Base-by-base conservation (phyloP, 148 eudicot species). In the Vaccinium macrocarpon region DNA sequence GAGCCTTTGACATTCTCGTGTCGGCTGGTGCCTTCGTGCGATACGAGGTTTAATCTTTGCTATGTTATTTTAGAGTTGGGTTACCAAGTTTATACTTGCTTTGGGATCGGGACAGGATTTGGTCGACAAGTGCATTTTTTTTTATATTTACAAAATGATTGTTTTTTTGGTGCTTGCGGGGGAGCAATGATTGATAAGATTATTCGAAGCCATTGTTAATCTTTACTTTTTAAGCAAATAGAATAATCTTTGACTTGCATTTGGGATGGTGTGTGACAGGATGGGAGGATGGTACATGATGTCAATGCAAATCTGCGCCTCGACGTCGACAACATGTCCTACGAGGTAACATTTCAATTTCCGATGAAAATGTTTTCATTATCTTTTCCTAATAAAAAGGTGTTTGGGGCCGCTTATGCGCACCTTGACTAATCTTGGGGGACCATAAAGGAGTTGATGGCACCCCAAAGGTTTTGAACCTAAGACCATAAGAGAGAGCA, bases 281-380 rank as follows among this genome's bases (percentile, higher is more conserved):
- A 27, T 23, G 74, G 38, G 15, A 13, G 15, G n/a, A 27, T 13
- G 15, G 35, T 12, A 25, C 38, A 68, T 68, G 38, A 68, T 29
- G 16, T 68, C 14, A 95, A 96, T 59, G 90, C 95, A 87, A 98
- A 96, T 84, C 92, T 96, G 99, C 89, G 99, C 27, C 91, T 96
- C 29, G 98, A 96, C 84, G 90, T 94, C 51, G 98, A 94, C 88
- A 93, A 92, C 93, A 94, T 96, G 98, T 96, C 98, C 66, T 94
- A 95, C 70, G 98, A 94, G 95, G 98, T 92, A 83, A 85, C 81
- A 29, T 38, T 68, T n/a, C 71, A 6, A 48, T 18, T 27, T 49
- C 50, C 8, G 1, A 13, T 82, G 48, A 55, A 10, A 38, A 38
- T 35, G 23, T 16, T 35, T 46, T 9, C 52, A 75, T 42, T 42